phyloP scores from a whole-genome alignment of 805 yeast species.

The Sugiyamaella americana region DNA sequence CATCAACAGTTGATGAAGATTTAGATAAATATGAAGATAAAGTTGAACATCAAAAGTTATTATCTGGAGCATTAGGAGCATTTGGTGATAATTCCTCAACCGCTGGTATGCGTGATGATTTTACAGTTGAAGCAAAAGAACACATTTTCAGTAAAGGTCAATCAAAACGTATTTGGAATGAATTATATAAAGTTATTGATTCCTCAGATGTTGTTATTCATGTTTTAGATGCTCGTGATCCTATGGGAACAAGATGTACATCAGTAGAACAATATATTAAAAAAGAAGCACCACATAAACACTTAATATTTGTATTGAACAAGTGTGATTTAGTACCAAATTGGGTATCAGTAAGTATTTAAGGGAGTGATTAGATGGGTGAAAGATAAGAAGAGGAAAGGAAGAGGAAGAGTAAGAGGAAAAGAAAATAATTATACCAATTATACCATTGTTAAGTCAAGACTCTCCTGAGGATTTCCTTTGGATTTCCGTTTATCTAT shows the following conservation, averaged over 20 bases:
- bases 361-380: no score
- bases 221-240: slow-evolving; percentile 96
- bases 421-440: no score
- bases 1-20: slow-evolving; percentile 49
- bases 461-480: slow-evolving; percentile 25
- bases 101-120: slow-evolving; percentile 50
- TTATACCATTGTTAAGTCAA: slow-evolving; percentile 64
- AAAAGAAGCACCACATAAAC: slow-evolving; percentile 95
- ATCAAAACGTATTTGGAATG: slow-evolving; percentile 98
- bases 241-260: slow-evolving; percentile 90
- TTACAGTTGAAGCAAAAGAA: slow-evolving; percentile 87
- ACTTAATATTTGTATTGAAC: slow-evolving; percentile 86
- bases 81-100: slow-evolving; percentile 28
- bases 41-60: slow-evolving; percentile 42
- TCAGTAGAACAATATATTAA: slow-evolving; percentile 88
- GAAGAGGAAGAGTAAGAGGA: no score
- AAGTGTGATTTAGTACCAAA: slow-evolving; percentile 98
- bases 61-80: slow-evolving; percentile 34
- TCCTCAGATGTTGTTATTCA: slow-evolving; percentile 96
- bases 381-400: no score
- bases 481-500: slow-evolving; percentile 33
- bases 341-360: slow-evolving; percentile 97
- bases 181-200: slow-evolving; percentile 91
- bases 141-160: slow-evolving; percentile 96
- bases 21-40: slow-evolving; percentile 63